phyloP scores from a whole-genome alignment of 352 stramenopile genomes.

The Globisporangium alternatum region DNA sequence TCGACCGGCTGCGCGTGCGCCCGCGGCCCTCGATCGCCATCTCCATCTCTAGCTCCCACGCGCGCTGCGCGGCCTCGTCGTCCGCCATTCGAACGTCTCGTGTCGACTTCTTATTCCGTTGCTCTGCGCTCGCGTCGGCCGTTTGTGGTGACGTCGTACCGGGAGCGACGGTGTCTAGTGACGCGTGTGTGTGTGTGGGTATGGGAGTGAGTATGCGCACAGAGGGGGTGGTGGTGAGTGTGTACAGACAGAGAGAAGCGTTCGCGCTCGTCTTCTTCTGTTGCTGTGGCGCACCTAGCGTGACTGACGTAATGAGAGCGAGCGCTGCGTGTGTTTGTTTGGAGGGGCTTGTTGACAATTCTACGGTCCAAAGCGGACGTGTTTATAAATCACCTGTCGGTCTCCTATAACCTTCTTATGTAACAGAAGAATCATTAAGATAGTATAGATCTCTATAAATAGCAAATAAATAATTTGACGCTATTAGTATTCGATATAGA shows the following conservation, averaged over 20 bases:
- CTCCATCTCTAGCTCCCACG: conserved; percentile 85
- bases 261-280: background rate
- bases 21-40: conserved; percentile 64
- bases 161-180: background rate
- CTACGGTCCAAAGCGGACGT: conserved; percentile 3
- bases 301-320: conserved; percentile 8
- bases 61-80: conserved; percentile 43
- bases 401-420: background rate
- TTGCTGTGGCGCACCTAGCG: conserved; percentile 6
- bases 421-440: background rate
- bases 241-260: conserved; percentile 9
- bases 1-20: conserved; percentile 75
- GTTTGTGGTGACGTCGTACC: background rate
- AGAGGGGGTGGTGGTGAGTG: background rate
- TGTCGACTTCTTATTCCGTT: background rate
- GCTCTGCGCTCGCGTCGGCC: background rate
- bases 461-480: no score
- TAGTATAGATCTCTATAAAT: background rate
- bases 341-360: background rate
- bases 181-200: background rate
- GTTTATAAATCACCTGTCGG: background rate
- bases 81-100: conserved; percentile 23
- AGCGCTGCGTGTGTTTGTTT: background rate
- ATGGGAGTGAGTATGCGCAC: background rate
- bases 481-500: background rate